Percentiles rank a stretch among this genome's conserved stretches.
These are phyloP conservation scores for Fusarium sp. DNA, from an alignment of 2,329 filamentous ascomycete species.

Conservation along the genomic window DNA sequence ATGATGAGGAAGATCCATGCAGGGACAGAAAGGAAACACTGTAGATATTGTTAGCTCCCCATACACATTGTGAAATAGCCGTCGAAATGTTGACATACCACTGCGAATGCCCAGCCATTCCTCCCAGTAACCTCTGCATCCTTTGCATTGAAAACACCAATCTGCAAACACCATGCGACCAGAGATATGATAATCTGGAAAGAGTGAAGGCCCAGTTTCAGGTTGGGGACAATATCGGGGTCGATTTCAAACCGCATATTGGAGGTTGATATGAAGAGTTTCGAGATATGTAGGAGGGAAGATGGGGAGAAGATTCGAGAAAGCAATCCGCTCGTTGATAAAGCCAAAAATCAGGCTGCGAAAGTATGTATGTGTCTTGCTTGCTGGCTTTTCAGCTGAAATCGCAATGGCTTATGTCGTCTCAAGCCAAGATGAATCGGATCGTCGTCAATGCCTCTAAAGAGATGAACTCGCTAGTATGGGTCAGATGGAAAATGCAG, in stretches of 20 bases:
- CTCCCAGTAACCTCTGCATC: constrained; percentile 62
- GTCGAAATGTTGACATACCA: constrained; percentile 56
- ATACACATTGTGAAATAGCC: neutral
- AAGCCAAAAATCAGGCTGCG: constrained; percentile 3
- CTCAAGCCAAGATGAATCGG: constrained; percentile 5
- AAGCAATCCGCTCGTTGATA: neutral
- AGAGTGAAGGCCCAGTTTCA: constrained; percentile 67
- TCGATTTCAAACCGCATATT: constrained; percentile 62
- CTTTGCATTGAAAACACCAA: constrained; percentile 64
- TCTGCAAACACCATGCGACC: constrained; percentile 67
- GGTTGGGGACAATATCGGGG: constrained; percentile 61
- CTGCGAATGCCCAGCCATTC: constrained; percentile 70
- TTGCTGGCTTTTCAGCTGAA: constrained; percentile 29
- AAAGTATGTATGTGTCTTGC: constrained; percentile 14
- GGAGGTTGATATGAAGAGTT: neutral
- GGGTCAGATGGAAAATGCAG: neutral
- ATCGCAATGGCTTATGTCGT: constrained; percentile 29
- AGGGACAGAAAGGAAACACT: constrained; percentile 73
- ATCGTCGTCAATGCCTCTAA: constrained; percentile 21
- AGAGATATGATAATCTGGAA: constrained; percentile 64
- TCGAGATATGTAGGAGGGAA: neutral
- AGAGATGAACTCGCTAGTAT: neutral
- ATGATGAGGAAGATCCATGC: constrained; percentile 73
- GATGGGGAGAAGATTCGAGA: neutral
- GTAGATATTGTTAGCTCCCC: constrained; percentile 6